phyloP scores from a whole-genome alignment of 2,329 filamentous ascomycete genomes.

The Pestalotiopsis sp. region DNA sequence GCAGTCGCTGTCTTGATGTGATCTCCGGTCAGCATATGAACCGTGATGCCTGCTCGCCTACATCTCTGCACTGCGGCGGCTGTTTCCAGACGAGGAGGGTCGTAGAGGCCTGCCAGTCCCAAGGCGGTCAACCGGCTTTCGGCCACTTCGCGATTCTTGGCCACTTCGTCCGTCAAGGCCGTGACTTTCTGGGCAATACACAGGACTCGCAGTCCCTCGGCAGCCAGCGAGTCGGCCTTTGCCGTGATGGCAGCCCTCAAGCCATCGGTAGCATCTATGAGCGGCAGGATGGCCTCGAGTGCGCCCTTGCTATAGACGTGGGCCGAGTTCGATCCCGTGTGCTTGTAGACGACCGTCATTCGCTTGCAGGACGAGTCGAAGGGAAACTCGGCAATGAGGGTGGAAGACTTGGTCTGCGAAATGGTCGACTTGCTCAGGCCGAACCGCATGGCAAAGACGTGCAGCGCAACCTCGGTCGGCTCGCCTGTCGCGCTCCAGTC shows the following conservation, averaged over 20 bases:
- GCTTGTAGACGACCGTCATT: slow-evolving; percentile 70
- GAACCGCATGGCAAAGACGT: slow-evolving; percentile 74
- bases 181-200: slow-evolving; percentile 61
- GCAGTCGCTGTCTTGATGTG: slow-evolving; percentile 69
- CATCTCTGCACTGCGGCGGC: slow-evolving; percentile 62
- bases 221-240: slow-evolving; percentile 59
- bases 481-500: slow-evolving; percentile 66
- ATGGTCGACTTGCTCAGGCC: slow-evolving; percentile 50
- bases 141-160: slow-evolving; percentile 53
- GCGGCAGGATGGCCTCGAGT: slow-evolving; percentile 57
- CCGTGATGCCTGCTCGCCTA: slow-evolving; percentile 63
- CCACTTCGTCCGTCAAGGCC: slow-evolving; percentile 35
- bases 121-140: slow-evolving; percentile 64
- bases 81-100: slow-evolving; percentile 71
- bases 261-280: slow-evolving; percentile 50
- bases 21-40: slow-evolving; percentile 73
- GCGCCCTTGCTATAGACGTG: slow-evolving; percentile 62
- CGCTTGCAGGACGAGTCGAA: slow-evolving; percentile 76
- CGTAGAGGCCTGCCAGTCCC: slow-evolving; percentile 74
- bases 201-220: slow-evolving; percentile 69
- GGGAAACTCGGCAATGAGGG: slow-evolving; percentile 66
- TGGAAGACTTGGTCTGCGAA: slow-evolving; percentile 39
- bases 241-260: slow-evolving; percentile 48
- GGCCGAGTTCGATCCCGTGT: slow-evolving; percentile 35
- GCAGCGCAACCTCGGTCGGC: slow-evolving; percentile 74